Evolutionary conservation across 1,139 yeast genomes (phyloP).

Genomic region (Zygosaccharomyces pseudobailii): DNA sequence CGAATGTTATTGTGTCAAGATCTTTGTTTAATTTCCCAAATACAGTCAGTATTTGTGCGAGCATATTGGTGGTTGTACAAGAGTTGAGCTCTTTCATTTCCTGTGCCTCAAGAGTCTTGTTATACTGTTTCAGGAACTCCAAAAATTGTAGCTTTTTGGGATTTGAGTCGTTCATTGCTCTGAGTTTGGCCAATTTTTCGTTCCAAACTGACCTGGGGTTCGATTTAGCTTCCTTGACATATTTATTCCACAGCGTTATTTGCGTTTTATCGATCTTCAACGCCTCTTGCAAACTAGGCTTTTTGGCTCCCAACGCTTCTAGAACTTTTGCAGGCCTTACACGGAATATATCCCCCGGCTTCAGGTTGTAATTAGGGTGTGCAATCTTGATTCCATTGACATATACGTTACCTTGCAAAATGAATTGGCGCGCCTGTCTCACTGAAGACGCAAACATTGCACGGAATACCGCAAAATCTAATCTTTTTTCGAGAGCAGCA

Average conservation of each 20-base stretch:
- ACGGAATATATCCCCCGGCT: conserved; percentile 81
- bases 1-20: conserved; percentile 13
- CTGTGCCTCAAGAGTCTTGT: conserved; percentile 23
- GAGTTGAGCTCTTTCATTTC: conserved; percentile 25
- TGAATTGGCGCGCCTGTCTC: conserved; percentile 90
- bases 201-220: conserved; percentile 60
- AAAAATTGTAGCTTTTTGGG: conserved; percentile 24
- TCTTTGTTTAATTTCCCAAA: conserved; percentile 21
- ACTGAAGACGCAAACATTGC: conserved; percentile 90
- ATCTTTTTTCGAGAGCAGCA: conserved; percentile 80
- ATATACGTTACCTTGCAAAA: conserved; percentile 72
- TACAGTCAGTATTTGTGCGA: conserved; percentile 26
- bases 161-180: conserved; percentile 22
- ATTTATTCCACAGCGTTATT: conserved; percentile 69
- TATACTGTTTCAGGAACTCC: conserved; percentile 25
- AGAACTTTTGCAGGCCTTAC: conserved; percentile 85
- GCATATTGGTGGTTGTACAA: conserved; percentile 28
- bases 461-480: conserved; percentile 86
- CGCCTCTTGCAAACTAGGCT: conserved; percentile 69
- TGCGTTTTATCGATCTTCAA: conserved; percentile 66
- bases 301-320: conserved; percentile 75
- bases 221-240: conserved; percentile 49
- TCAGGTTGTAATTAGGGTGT: conserved; percentile 75
- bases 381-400: conserved; percentile 78
- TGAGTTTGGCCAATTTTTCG: conserved; percentile 33